These are phyloP conservation scores for Pleurotus salmoneostramineus DNA, from an alignment of 768 basidiomycete genomes.

Conservation along the genomic window DNA sequence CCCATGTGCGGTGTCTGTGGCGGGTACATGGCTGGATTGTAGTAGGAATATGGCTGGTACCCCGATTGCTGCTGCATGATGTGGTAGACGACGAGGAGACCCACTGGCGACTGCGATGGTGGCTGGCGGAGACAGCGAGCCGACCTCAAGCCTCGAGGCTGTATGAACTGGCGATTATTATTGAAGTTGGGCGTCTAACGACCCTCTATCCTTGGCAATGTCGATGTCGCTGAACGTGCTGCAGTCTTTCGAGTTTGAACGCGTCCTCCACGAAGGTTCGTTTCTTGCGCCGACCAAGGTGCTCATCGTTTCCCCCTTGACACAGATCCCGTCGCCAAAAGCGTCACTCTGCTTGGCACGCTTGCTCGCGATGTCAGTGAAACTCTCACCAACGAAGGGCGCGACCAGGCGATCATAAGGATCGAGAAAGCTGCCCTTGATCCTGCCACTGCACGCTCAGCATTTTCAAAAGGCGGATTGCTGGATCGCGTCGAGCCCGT, in stretches of 20 bases:
- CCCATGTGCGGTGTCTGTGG: constrained; percentile 32
- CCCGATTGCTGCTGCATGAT: constrained; percentile 2
- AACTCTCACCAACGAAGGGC: constrained; percentile 14
- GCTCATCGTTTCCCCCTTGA: neutral
- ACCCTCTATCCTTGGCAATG: neutral
- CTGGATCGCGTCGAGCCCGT: constrained; percentile 44
- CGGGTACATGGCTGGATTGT: constrained; percentile 11
- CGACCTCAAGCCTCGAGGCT: no score
- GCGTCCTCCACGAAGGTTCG: constrained; percentile 48
- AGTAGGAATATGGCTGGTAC: constrained; percentile 14
- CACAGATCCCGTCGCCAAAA: constrained; percentile 57
- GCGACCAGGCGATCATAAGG: constrained; percentile 63
- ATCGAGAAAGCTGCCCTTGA: constrained; percentile 74
- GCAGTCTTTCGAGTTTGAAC: constrained; percentile 46
- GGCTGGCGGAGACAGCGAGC: no score
- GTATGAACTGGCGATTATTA: no score
- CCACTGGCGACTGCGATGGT: no score
- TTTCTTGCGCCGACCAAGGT: neutral
- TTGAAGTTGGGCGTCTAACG: neutral
- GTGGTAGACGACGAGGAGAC: neutral
- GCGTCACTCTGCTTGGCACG: constrained; percentile 61
- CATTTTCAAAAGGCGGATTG: constrained; percentile 33
- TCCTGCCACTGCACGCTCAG: constrained; percentile 27
- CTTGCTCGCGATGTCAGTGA: constrained; percentile 9
- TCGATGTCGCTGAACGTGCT: neutral